These are phyloP conservation scores for Pisolithus thermaeus DNA, from an alignment of 1,284 basidiomycete genomes.

Conservation along the genomic window DNA sequence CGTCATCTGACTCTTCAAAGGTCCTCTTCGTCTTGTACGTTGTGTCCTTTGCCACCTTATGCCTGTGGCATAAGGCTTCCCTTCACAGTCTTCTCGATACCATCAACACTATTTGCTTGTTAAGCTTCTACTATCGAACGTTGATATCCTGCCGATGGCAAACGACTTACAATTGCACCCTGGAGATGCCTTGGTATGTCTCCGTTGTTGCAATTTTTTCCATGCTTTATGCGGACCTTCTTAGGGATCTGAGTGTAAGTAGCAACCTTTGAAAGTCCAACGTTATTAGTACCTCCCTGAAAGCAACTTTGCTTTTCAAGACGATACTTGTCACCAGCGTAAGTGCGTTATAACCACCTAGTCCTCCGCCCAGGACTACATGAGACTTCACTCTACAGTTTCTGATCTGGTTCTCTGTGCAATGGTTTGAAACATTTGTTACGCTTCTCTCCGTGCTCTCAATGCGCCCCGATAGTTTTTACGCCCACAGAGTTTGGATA, in stretches of 20 bases:
- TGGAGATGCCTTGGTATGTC: not conserved
- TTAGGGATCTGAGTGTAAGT: not conserved
- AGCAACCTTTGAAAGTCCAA: not conserved
- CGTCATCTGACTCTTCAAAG: not conserved
- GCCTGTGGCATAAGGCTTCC: not conserved
- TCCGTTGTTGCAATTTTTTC: not conserved
- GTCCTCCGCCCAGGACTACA: not conserved
- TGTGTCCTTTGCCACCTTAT: not conserved
- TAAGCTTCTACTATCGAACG: not conserved
- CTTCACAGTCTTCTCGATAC: not conserved
- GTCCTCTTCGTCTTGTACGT: not conserved
- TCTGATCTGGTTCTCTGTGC: conserved; percentile 7
- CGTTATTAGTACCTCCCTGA: no score
- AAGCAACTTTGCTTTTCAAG: not conserved
- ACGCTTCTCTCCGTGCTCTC: not conserved
- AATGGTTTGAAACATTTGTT: conserved; percentile 3
- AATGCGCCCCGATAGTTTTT: not conserved
- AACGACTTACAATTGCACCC: not conserved
- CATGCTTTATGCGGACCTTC: not conserved
- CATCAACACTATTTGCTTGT: not conserved
- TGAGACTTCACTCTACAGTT: not conserved
- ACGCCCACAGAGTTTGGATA: no score
- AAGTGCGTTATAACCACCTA: not conserved
- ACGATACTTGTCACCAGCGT: not conserved
- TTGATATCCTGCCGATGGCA: not conserved